Conservation (phyloP, 345 rosid genomes). For the Syzygium aqueum region DNA sequence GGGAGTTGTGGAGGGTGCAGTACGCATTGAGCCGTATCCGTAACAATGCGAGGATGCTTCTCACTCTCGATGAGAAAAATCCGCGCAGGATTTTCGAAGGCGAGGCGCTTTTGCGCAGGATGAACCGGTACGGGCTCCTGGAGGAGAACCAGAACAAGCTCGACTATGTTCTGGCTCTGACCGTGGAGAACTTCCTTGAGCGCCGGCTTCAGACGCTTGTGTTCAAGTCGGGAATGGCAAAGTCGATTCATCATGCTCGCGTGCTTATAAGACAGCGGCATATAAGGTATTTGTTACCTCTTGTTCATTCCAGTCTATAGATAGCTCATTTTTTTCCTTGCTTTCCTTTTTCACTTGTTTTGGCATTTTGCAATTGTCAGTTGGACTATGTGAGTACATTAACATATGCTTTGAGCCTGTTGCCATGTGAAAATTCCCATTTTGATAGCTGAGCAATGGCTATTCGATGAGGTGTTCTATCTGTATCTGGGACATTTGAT, state of each 20-base stretch:
- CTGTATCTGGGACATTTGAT: not conserved
- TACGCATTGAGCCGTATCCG: conserved; percentile 39
- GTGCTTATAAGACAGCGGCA: conserved; percentile 49
- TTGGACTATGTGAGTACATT: not conserved
- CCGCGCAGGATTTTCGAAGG: conserved; percentile 41
- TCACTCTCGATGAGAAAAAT: conserved; percentile 49
- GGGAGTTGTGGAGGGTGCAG: conserved; percentile 56
- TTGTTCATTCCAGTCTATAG: not conserved
- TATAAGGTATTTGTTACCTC: conserved; percentile 22
- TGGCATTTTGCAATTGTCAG: not conserved
- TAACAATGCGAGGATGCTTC: conserved; percentile 46
- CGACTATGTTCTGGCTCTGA: conserved; percentile 40
- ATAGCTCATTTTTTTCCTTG: not conserved
- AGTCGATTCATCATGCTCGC: conserved; percentile 50
- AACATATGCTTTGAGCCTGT: not conserved
- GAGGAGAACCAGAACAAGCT: conserved; percentile 47
- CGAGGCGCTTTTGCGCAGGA: conserved; percentile 41
- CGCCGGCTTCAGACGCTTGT: conserved; percentile 44
- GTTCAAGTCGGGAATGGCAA: conserved; percentile 50
- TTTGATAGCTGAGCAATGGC: not conserved
- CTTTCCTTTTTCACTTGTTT: not conserved
- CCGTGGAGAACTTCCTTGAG: conserved; percentile 49
- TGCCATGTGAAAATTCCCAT: not conserved
- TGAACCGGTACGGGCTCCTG: conserved; percentile 39
- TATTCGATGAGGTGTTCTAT: not conserved